Percentiles rank a stretch among this genome's conserved stretches.
phyloP scores from a whole-genome alignment of 2,329 filamentous ascomycete genomes.

The Lachnellula hyalina region DNA sequence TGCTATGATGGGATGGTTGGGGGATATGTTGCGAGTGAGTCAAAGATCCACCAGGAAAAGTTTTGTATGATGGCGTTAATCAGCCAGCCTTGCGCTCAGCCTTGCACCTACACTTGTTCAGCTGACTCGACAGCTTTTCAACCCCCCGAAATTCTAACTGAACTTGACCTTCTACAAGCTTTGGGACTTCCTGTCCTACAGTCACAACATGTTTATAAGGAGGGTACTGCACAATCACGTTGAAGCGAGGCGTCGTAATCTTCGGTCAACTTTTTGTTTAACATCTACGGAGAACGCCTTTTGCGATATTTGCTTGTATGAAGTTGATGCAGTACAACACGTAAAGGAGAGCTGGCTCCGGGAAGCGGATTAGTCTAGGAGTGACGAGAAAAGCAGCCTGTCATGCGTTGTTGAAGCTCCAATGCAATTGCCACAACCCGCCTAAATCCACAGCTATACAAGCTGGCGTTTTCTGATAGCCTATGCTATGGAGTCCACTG shows the following conservation, averaged over 20 bases:
- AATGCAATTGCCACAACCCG: slow-evolving; percentile 17
- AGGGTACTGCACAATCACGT: background rate
- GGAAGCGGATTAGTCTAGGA: slow-evolving; percentile 30
- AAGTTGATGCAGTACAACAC: slow-evolving; percentile 17
- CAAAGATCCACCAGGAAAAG: background rate
- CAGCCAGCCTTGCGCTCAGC: slow-evolving; percentile 3
- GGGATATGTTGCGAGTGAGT: background rate
- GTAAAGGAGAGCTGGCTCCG: slow-evolving; percentile 14
- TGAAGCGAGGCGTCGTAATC: background rate
- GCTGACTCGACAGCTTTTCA: background rate
- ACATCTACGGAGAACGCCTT: slow-evolving; percentile 26
- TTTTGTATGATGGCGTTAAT: background rate
- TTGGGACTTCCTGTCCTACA: background rate
- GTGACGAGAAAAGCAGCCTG: slow-evolving; percentile 17
- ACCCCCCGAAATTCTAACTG: background rate
- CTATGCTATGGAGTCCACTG: background rate
- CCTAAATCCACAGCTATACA: slow-evolving; percentile 9
- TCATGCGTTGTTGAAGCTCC: slow-evolving; percentile 18
- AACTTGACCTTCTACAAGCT: background rate
- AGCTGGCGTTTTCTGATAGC: slow-evolving; percentile 1
- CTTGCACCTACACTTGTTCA: background rate
- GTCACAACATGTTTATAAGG: too few relatives aligned
- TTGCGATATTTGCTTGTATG: slow-evolving; percentile 20
- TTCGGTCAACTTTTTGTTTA: slow-evolving; percentile 14
- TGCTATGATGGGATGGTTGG: background rate